Evolutionary conservation across 164 flowering plant species (phyloP).

Genomic region (Kingdonia uniflora): DNA sequence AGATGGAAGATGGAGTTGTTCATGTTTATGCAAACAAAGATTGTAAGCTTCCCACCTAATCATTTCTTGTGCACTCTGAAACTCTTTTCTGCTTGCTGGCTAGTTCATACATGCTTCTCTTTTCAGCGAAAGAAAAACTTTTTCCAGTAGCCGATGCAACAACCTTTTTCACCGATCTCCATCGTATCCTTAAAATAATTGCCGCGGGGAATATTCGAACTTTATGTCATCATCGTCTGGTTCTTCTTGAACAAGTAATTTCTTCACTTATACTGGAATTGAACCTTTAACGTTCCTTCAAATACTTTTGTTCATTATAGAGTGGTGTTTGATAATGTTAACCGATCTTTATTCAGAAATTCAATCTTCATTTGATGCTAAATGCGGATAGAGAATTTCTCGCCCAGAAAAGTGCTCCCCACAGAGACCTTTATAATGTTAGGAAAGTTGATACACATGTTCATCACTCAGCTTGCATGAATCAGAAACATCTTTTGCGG

Average conservation of each 20-base stretch:
- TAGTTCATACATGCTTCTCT: not conserved
- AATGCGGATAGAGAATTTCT: slow-evolving; percentile 63
- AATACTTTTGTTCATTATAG: too few relatives aligned
- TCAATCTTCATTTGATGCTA: slow-evolving; percentile 51
- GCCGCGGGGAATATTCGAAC: slow-evolving; percentile 89
- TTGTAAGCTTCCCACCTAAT: slow-evolving; percentile 34
- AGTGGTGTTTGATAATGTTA: not conserved
- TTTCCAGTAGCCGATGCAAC: slow-evolving; percentile 93
- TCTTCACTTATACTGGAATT: too few relatives aligned
- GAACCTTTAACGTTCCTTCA: too few relatives aligned
- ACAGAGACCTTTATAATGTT: slow-evolving; percentile 71
- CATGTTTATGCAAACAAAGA: slow-evolving; percentile 85
- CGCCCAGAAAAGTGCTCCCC: slow-evolving; percentile 72
- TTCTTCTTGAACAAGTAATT: slow-evolving; percentile 78
- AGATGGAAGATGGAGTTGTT: slow-evolving; percentile 92
- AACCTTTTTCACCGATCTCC: slow-evolving; percentile 87
- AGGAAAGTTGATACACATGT: slow-evolving; percentile 77
- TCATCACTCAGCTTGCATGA: slow-evolving; percentile 86
- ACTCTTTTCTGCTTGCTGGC: slow-evolving; percentile 1
- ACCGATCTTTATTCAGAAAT: slow-evolving; percentile 37
- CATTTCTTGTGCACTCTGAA: not conserved
- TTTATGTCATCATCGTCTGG: slow-evolving; percentile 73
- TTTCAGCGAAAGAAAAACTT: slow-evolving; percentile 69
- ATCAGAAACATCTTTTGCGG: slow-evolving; percentile 65
- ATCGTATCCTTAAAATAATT: slow-evolving; percentile 70